Evolutionary conservation across 495 filamentous ascomycete genomes (phyloP).

Genomic region (Halenospora varia): DNA sequence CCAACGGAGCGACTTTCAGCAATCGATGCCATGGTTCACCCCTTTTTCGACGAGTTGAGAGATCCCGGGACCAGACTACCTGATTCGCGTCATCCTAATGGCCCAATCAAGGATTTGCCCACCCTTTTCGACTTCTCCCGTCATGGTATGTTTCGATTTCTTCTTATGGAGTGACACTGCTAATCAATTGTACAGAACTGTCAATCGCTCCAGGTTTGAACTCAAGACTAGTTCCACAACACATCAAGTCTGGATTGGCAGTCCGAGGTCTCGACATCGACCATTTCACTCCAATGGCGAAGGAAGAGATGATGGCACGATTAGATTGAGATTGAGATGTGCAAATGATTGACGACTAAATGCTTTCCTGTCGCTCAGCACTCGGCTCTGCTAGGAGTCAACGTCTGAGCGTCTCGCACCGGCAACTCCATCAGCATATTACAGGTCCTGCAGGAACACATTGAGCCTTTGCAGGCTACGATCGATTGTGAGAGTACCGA

Average conservation of each 20-base stretch:
- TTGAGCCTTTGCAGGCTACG: conserved; percentile 23
- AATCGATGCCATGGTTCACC: conserved; percentile 95
- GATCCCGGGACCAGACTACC: conserved; percentile 84
- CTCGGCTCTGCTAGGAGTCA: conserved; percentile 12
- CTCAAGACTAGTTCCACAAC: conserved; percentile 76
- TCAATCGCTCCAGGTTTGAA: conserved; percentile 90
- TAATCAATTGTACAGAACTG: conserved; percentile 59
- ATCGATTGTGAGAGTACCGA: conserved; percentile 24
- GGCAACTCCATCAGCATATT: conserved; percentile 23
- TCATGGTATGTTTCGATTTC: conserved; percentile 64
- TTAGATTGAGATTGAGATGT: conserved; percentile 69
- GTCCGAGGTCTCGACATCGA: conserved; percentile 85
- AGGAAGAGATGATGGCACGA: conserved; percentile 95
- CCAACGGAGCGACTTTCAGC: conserved; percentile 92
- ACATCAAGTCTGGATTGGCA: conserved; percentile 70
- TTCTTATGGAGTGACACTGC: conserved; percentile 1
- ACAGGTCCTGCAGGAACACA: conserved; percentile 26
- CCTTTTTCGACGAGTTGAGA: conserved; percentile 96
- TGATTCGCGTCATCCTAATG: conserved; percentile 85
- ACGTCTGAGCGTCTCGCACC: conserved; percentile 20
- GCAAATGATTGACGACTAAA: conserved; percentile 24
- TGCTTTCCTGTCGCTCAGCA: conserved; percentile 26
- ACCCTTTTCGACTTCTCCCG: conserved; percentile 87
- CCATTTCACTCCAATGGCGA: conserved; percentile 84
- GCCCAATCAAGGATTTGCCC: conserved; percentile 73